Base-by-base conservation (phyloP, 2,329 filamentous ascomycete genomes). In the Botrytis hyacinthi region DNA sequence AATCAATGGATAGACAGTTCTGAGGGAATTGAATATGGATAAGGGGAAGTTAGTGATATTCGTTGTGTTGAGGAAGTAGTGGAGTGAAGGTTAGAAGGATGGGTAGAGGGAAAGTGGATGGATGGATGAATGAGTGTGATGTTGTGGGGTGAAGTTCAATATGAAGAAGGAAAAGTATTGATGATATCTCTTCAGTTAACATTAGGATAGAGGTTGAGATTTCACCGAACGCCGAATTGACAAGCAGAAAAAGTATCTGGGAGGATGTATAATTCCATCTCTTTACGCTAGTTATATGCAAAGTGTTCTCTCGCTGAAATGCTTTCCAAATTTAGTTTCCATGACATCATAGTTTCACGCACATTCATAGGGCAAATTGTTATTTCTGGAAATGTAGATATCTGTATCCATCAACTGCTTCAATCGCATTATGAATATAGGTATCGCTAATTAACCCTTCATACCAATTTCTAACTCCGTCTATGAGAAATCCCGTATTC, bases 1-100 rank as follows among this genome's bases (percentile, higher is more conserved):
- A 16, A 1, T 54, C 26, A 16, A 7, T 51, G 5, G 2, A 51
- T 7, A 4, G 10, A 5, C 2, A 2, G 3, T n/a, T 54, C 3
- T 54, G 8, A 6, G 7, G 54, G 3, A 32, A 18, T 7, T 16
- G 0, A n/a, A n/a, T 54, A 0, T 54, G 48, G 26, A 6, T 5
- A 12, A 7, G 4, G 48, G n/a, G 48, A 4, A 51, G 48, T 51
- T 4, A 26, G 48, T n/a, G 48, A 54, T n/a, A 2, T 14, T 26
- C 14, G 48, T 7, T 14, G 1, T n/a, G 12, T n/a, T 16, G 26
- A 3, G 6, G n/a, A n/a, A n/a, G 9, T 14, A 51, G 22, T n/a
- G 4, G 10, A 14, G 48, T 51, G 22, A 51, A 51, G 22, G 48
- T 16, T 3, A 7, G 48, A 54, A n/a, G 48, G 4, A 26, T 14